A percentile compares a stretch with the other conserved stretches of the same genome.
Conservation (phyloP, 176 grass and related monocot species). For the Canna indica region DNA sequence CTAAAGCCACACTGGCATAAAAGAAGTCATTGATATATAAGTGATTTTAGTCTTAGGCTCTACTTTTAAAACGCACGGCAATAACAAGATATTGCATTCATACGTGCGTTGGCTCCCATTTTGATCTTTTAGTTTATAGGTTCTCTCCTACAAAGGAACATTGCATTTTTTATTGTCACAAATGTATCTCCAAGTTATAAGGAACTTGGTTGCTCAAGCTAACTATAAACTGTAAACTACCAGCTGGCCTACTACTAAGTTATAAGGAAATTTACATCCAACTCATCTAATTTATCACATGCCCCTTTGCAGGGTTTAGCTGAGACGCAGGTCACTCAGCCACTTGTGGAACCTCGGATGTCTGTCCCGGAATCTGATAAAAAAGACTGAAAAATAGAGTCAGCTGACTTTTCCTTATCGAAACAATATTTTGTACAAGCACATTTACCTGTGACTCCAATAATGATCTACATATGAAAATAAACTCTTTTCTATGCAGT, state of each 20-base stretch:
- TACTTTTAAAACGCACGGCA: not conserved
- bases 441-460: not conserved
- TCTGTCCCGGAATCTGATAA: conserved; percentile 1
- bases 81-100: not conserved
- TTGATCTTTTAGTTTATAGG: not conserved
- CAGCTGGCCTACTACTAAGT: not conserved
- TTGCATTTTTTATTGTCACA: not conserved
- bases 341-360: not conserved
- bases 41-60: not conserved
- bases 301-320: not conserved
- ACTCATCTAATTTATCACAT: not conserved
- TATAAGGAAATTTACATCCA: too few relatives aligned
- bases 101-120: not conserved
- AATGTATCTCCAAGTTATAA: not conserved
- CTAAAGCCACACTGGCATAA: not conserved
- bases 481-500: not conserved
- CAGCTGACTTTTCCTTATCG: not conserved
- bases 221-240: not conserved
- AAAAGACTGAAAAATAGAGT: not conserved
- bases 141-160: not conserved
- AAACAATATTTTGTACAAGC: not conserved
- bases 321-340: not conserved
- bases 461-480: not conserved
- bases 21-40: not conserved
- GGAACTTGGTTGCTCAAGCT: not conserved